Base-by-base conservation (phyloP, 1,139 yeast genomes). In the Candida dubliniensis region DNA sequence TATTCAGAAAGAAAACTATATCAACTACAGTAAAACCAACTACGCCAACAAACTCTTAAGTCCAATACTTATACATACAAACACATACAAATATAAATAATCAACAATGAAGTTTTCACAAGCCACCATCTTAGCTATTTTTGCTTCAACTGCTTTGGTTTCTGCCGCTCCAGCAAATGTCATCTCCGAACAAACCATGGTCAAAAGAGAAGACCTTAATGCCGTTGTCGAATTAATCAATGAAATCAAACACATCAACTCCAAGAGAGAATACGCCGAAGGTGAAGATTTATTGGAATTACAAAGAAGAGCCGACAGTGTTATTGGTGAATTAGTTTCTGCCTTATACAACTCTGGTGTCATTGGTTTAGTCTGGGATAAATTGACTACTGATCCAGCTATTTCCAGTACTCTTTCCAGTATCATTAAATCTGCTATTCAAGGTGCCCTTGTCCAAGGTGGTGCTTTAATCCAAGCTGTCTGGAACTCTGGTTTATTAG, bases 401-500 rank as follows among this genome's bases (percentile, higher is more conserved):
- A 60, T 74, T 47, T 58, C 51, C 43, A 35, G 59, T 40, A 56
- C 70, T 36, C 45, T 74, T 30, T 47, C 49, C 34, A 46, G 56
- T 34, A 61, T 71, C 45, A 57, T 64, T 49, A 64, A 69, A 60
- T 46, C 65, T 35, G 64, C 74, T 38, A 44, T 72, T 45, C 59
- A 61, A 50, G 64, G 68, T 42, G 69, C 70, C 41, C 44, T 72
- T 51, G 71, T 67, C 39, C 67, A 71, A 51, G 78, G 72, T 49
- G 75, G 77, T 45, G 62, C 71, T 45, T 72, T 74, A 56, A 59
- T 74, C 52, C 57, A 60, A 49, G 77, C 76, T 47, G 53, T 74
- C 50, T 72, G 68, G 70, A 60, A 71, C 56, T 72, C 78, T 38
- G 77, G 77, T 50, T 65, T 72, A 52, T 48, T 74, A 45, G 62